Percentiles rank a stretch among this genome's conserved stretches.
phyloP scores from a whole-genome alignment of 495 filamentous ascomycete species.

The Lasiosphaeriaceae sp. region DNA sequence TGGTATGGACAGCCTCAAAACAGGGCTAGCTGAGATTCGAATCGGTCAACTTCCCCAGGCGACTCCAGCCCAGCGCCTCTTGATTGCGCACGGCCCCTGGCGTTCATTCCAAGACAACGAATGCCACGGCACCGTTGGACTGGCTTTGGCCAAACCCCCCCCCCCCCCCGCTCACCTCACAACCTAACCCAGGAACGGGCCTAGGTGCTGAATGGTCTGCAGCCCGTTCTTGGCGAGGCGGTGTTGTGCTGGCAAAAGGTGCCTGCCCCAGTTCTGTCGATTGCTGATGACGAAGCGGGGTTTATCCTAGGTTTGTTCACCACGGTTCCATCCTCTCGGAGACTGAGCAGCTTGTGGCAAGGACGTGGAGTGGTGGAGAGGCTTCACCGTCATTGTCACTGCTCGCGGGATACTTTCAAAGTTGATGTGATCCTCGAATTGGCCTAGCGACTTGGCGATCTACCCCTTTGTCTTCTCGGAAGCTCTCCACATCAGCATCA shows the following conservation, averaged over 20 bases:
- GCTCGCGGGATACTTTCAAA: not conserved
- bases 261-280: no score
- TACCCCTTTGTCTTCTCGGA: not conserved
- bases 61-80: not conserved
- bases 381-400: not conserved
- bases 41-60: not conserved
- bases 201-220: not conserved
- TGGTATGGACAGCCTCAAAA: not conserved
- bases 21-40: not conserved
- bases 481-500: not conserved
- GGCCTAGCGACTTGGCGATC: no score
- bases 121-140: no score
- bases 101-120: no score
- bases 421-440: not conserved
- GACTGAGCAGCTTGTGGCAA: not conserved
- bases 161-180: no score
- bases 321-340: no score
- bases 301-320: not conserved
- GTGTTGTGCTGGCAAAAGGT: not conserved
- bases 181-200: no score
- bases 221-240: not conserved
- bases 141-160: no score
- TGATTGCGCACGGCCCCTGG: no score
- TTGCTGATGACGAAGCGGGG: not conserved
- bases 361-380: not conserved